A percentile compares a stretch with the other conserved stretches of the same genome.
phyloP scores from a whole-genome alignment of 306 rosid genomes.

The Corylus heterophylla region DNA sequence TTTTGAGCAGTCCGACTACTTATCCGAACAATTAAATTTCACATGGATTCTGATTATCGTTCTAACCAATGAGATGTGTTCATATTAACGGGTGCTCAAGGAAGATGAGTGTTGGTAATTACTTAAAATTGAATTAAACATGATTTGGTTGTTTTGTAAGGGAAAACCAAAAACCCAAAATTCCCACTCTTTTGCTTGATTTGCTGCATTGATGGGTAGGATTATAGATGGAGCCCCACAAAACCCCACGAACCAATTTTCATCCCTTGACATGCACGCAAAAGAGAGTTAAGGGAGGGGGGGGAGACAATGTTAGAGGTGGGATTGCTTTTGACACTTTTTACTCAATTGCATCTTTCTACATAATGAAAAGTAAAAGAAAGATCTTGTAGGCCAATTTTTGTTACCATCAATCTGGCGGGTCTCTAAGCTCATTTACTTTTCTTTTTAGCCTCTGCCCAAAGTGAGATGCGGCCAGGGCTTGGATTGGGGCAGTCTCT shows the following conservation, averaged over 20 bases:
- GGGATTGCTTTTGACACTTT: slow-evolving; percentile 9
- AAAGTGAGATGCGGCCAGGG: slow-evolving; percentile 27
- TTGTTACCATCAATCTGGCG: slow-evolving; percentile 32
- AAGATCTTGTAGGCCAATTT: slow-evolving; percentile 40
- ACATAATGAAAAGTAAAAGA: slow-evolving; percentile 34
- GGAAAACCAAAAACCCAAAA: neutral
- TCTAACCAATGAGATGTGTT: neutral
- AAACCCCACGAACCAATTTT: slow-evolving; percentile 16
- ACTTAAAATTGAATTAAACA: slow-evolving; percentile 7
- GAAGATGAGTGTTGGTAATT: neutral
- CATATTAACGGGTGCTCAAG: neutral
- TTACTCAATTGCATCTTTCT: slow-evolving; percentile 28
- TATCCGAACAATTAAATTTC: too few relatives aligned
- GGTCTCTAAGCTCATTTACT: slow-evolving; percentile 12
- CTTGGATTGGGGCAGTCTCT: slow-evolving; percentile 14
- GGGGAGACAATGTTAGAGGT: neutral
- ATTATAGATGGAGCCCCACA: slow-evolving; percentile 26
- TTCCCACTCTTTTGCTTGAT: slow-evolving; percentile 14
- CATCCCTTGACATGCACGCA: slow-evolving; percentile 35
- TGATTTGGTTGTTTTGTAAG: slow-evolving; percentile 5
- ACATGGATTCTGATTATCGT: too few relatives aligned
- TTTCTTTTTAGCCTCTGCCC: slow-evolving; percentile 18
- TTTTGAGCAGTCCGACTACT: too few relatives aligned
- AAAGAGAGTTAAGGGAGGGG: neutral
- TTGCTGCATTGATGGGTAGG: slow-evolving; percentile 11